Conservation (phyloP, 495 filamentous ascomycete species). For the Penicillium cataractarum region DNA sequence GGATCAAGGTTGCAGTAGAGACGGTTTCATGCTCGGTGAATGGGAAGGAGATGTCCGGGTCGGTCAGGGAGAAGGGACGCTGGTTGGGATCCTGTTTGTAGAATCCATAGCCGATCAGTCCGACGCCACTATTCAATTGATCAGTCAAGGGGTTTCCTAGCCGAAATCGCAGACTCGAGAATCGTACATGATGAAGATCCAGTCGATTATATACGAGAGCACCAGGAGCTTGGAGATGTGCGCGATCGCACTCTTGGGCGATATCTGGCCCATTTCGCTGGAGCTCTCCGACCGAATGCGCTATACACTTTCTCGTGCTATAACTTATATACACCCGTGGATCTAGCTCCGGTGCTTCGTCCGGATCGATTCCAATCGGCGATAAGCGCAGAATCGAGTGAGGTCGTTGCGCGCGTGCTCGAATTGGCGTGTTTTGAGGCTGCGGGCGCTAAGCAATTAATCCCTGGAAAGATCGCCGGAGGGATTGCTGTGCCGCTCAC, state of each 20-base stretch:
- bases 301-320: not conserved
- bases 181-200: constrained; percentile 55
- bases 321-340: not conserved
- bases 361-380: not conserved
- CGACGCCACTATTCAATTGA: constrained; percentile 39
- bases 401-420: not conserved
- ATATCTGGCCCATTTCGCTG: not conserved
- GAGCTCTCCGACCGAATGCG: not conserved
- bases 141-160: constrained; percentile 1
- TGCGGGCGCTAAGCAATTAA: constrained; percentile 6
- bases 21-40: constrained; percentile 58
- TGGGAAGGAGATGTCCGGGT: constrained; percentile 63
- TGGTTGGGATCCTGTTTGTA: constrained; percentile 44
- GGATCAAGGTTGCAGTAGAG: constrained; percentile 49
- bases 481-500: not conserved
- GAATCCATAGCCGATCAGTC: constrained; percentile 51
- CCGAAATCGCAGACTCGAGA: not conserved
- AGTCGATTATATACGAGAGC: constrained; percentile 56
- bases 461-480: not conserved
- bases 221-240: constrained; percentile 43
- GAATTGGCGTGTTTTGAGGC: not conserved
- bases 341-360: not conserved
- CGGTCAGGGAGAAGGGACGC: constrained; percentile 52
- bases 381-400: not conserved
- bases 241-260: constrained; percentile 9